These are phyloP conservation scores for Trichomonascaceae sp. DNA, from an alignment of 1,139 yeast species.

Conservation along the genomic window DNA sequence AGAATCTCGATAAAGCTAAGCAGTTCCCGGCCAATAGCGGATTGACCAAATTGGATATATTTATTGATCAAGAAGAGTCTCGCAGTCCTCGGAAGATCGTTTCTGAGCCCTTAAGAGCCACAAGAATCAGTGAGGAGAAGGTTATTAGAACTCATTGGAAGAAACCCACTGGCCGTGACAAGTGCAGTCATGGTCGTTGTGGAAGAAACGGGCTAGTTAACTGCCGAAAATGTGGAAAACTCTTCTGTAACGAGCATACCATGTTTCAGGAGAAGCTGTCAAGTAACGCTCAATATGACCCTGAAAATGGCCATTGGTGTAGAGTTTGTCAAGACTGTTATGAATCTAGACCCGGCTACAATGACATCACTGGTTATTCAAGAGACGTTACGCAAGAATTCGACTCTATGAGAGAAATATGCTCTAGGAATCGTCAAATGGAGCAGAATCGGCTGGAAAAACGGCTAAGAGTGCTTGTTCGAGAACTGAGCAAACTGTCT, in stretches of 20 bases:
- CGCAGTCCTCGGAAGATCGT: constrained; percentile 6
- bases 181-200: constrained; percentile 31
- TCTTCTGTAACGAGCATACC: constrained; percentile 65
- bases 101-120: constrained; percentile 1
- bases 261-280: constrained; percentile 44
- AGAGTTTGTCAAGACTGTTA: constrained; percentile 66
- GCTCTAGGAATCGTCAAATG: constrained; percentile 39
- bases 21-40: constrained; percentile 28
- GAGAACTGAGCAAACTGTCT: constrained; percentile 22
- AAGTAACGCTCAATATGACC: constrained; percentile 42
- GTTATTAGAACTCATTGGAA: constrained; percentile 63
- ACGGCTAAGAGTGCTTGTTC: constrained; percentile 48
- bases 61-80: constrained; percentile 23
- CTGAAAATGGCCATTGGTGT: constrained; percentile 46
- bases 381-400: constrained; percentile 47
- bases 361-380: constrained; percentile 35
- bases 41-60: constrained; percentile 32
- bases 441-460: constrained; percentile 56
- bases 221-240: constrained; percentile 54
- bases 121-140: constrained; percentile 21
- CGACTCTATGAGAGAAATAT: constrained; percentile 35
- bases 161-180: constrained; percentile 36
- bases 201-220: constrained; percentile 29
- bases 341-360: constrained; percentile 48
- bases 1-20: constrained; percentile 26